Evolutionary conservation across 2,329 filamentous ascomycete genomes (phyloP).

Genomic region (Pseudogymnoascus sp.): DNA sequence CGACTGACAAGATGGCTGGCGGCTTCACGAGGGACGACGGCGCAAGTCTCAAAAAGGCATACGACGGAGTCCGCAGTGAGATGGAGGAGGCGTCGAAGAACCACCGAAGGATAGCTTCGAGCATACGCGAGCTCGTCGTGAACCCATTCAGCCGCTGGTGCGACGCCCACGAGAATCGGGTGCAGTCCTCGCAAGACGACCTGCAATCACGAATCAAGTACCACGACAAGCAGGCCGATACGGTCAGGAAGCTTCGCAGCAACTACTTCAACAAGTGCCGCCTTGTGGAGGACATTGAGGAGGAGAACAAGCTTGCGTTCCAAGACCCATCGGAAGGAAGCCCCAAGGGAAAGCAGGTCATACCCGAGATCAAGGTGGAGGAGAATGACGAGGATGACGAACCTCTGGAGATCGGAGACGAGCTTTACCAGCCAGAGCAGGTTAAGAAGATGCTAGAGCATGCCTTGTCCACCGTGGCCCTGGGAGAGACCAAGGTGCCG

Average conservation of each 20-base stretch:
- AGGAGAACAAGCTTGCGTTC: slow-evolving; percentile 97
- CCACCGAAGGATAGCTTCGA: slow-evolving; percentile 92
- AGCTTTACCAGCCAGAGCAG: slow-evolving; percentile 75
- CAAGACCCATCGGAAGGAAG: slow-evolving; percentile 70
- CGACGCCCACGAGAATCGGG: slow-evolving; percentile 82
- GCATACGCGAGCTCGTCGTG: slow-evolving; percentile 91
- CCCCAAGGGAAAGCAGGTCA: slow-evolving; percentile 49
- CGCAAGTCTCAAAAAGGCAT: slow-evolving; percentile 80
- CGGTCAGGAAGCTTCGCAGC: slow-evolving; percentile 85
- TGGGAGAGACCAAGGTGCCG: slow-evolving; percentile 88
- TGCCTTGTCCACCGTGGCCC: slow-evolving; percentile 77
- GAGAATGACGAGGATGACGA: slow-evolving; percentile 69
- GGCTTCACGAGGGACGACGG: slow-evolving; percentile 91
- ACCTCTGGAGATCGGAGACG: slow-evolving; percentile 82
- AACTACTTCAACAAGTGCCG: slow-evolving; percentile 99
- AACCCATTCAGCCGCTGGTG: slow-evolving; percentile 94
- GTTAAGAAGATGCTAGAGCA: slow-evolving; percentile 83
- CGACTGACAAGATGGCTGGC: slow-evolving; percentile 71
- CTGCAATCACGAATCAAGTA: slow-evolving; percentile 84
- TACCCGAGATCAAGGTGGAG: slow-evolving; percentile 81
- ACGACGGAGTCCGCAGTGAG: slow-evolving; percentile 83
- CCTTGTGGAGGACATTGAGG: slow-evolving; percentile 89
- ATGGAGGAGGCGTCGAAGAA: slow-evolving; percentile 86
- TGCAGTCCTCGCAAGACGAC: slow-evolving; percentile 92
- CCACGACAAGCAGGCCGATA: slow-evolving; percentile 84